Conservation (phyloP, 345 rosid species). For the Cardamine occulta region DNA sequence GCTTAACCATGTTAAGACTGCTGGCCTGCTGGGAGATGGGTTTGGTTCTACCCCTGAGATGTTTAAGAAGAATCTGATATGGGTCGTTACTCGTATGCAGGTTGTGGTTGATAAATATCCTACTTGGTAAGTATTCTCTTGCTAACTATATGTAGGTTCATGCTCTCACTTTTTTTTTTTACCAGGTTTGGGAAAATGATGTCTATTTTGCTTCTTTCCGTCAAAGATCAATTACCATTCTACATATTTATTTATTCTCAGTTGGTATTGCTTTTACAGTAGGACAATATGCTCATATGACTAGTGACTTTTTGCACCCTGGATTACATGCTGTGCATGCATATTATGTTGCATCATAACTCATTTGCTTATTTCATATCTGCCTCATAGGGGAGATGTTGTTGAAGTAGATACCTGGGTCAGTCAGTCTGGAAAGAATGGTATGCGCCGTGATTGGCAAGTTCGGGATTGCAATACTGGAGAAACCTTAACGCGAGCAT, state of each 20-base stretch:
- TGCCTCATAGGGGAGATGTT: constrained; percentile 83
- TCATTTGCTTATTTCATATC: constrained; percentile 21
- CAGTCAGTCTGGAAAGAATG: constrained; percentile 86
- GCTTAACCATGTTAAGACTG: constrained; percentile 83
- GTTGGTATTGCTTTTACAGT: not conserved
- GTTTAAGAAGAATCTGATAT: constrained; percentile 86
- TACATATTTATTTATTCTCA: not conserved
- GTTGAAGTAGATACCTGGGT: constrained; percentile 93
- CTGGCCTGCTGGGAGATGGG: constrained; percentile 89
- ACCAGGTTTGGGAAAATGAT: not conserved
- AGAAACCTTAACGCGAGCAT: constrained; percentile 80
- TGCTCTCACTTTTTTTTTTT: not conserved
- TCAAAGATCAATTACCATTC: not conserved
- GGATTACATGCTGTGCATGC: constrained; percentile 6
- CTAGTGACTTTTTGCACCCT: not conserved
- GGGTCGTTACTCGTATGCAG: constrained; percentile 97
- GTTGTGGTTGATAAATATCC: constrained; percentile 94
- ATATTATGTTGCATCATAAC: not conserved
- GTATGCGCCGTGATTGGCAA: constrained; percentile 98
- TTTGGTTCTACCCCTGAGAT: constrained; percentile 98
- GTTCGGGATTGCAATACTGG: constrained; percentile 77
- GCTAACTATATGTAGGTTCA: constrained; percentile 7
- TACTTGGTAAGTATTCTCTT: constrained; percentile 67
- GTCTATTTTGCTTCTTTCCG: not conserved
- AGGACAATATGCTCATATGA: constrained; percentile 10